Evolutionary conservation across 208 protist species (phyloP), one percentile per base, ranked within the genome.

Genomic region (Leishmania lainsoni): DNA sequence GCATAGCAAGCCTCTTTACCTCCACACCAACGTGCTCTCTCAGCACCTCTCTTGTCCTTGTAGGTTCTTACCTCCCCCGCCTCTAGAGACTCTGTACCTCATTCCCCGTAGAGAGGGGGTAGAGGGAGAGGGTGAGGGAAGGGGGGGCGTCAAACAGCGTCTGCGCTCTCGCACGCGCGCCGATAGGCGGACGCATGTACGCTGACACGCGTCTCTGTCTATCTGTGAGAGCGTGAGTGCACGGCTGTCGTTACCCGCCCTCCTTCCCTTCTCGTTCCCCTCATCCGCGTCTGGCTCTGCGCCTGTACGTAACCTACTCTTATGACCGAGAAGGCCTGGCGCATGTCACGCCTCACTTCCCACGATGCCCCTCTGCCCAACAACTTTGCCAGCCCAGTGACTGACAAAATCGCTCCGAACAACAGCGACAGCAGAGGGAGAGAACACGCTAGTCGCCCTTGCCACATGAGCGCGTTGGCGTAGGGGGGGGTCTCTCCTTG

Each of bases 1-100:
- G 42, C 42, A 6, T 63, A 32, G 58, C 58, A 22, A 3, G 26
- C 26, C 2, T 63, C 26, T 63, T 22, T 63, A n/a, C 58, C 58
- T 63, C 8, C 26, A 16, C 58, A 29, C 9, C 58, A 22, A n/a
- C 58, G 16, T 29, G 42, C 42, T 45, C 42, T 45, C 42, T 45
- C 42, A 45, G 42, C 42, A 45, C 42, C 42, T 45, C 42, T 45
- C 42, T 45, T 45, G 42, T 45, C 42, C 42, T 45, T 45, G 42
- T 45, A 45, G 42, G 42, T 4, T 45, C 42, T 45, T 45, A 45
- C 42, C 42, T 45, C 42, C 42, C 42, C 42, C 42, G 42, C 58
- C 58, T 63, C 58, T 63, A 63, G 58, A 68, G 61, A 68, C 29
- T 39, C 10, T 68, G 61, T 68, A 68, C 61, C 61, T 29, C 61